Conservation (phyloP, 1,284 basidiomycete species). For the Earliella scabrosa region DNA sequence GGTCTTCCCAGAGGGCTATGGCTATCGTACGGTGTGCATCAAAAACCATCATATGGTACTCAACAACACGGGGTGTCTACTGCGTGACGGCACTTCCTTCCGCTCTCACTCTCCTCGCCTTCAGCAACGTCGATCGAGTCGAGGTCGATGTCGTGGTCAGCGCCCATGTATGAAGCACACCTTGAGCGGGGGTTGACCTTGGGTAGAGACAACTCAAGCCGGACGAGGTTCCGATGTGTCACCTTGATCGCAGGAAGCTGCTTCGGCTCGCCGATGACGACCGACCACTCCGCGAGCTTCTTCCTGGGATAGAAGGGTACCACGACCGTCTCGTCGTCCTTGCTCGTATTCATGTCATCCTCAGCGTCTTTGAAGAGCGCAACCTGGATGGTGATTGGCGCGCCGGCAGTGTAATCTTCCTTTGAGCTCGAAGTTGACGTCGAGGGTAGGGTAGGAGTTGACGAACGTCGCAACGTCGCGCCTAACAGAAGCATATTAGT, state of each 20-base stretch:
- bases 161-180: constrained; percentile 91
- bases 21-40: not conserved
- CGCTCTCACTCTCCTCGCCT: constrained; percentile 84
- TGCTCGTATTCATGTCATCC: constrained; percentile 72
- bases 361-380: constrained; percentile 84
- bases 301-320: constrained; percentile 91
- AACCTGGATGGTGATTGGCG: constrained; percentile 85
- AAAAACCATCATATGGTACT: not conserved
- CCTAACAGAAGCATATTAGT: constrained; percentile 45
- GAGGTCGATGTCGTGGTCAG: constrained; percentile 88
- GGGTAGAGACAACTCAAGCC: constrained; percentile 90
- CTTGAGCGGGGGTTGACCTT: constrained; percentile 85
- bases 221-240: constrained; percentile 82
- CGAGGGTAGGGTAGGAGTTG: constrained; percentile 93
- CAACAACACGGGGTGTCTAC: constrained; percentile 31
- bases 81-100: constrained; percentile 58
- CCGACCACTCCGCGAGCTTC: constrained; percentile 98
- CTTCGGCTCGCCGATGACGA: constrained; percentile 86
- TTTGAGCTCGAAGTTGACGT: constrained; percentile 84
- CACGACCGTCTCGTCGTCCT: constrained; percentile 79
- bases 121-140: constrained; percentile 84
- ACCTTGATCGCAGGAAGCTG: constrained; percentile 95
- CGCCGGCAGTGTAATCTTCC: constrained; percentile 82
- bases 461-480: constrained; percentile 91
- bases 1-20: too few relatives aligned